Conservation (phyloP, 2,329 filamentous ascomycete species). For the Ceratocystis variospora region DNA sequence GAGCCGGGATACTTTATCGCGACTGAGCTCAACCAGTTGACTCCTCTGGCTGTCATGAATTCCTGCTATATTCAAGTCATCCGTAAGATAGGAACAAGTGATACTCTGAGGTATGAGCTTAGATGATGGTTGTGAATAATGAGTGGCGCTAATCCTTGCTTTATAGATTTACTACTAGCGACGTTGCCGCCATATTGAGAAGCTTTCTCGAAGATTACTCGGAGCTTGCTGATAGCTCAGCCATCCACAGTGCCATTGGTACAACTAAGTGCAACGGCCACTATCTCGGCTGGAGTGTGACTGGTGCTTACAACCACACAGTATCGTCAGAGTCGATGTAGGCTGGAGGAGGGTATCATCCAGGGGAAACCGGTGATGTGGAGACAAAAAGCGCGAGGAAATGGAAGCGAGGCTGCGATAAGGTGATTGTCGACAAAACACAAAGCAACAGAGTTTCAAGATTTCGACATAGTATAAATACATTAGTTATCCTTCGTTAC, state of each 20-base stretch:
- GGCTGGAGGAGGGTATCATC: neutral
- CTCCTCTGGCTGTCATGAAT: conserved; percentile 2
- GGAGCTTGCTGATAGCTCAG: neutral
- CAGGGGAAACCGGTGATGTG: neutral
- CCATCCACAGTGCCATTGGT: neutral
- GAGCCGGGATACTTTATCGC: conserved; percentile 14
- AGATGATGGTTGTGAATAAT: neutral
- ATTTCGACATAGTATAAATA: neutral
- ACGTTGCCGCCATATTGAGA: conserved; percentile 1
- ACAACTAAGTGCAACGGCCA: conserved; percentile 4
- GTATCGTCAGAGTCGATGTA: neutral
- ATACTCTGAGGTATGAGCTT: neutral
- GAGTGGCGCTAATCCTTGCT: neutral
- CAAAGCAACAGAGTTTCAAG: neutral
- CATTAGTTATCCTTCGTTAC: neutral
- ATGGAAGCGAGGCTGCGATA: neutral
- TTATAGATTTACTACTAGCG: conserved; percentile 7
- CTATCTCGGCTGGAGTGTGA: conserved; percentile 10
- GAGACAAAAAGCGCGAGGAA: neutral
- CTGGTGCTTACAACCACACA: conserved; percentile 9
- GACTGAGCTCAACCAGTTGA: conserved; percentile 7
- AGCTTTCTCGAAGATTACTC: neutral
- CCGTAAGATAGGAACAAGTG: conserved; percentile 1
- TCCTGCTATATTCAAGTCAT: conserved; percentile 12
- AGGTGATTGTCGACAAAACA: neutral